phyloP scores from a whole-genome alignment of 139 green algal genomes.

The Trebouxia sp. region DNA sequence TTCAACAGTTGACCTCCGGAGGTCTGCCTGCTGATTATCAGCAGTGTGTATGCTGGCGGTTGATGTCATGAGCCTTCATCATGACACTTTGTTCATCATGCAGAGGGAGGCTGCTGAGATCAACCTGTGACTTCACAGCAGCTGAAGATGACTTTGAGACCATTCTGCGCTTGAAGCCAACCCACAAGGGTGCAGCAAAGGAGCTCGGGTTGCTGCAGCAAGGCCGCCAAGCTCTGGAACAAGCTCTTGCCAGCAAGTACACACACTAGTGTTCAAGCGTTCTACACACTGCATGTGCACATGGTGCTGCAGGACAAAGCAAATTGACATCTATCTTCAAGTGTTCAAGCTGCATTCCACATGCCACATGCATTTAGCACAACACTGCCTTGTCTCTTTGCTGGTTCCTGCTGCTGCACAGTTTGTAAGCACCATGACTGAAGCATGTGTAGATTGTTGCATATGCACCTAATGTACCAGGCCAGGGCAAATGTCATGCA shows the following conservation, averaged over 20 bases:
- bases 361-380: background rate
- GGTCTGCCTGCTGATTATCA: too few relatives aligned
- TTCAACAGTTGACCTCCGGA: too few relatives aligned
- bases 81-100: background rate
- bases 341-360: too few relatives aligned
- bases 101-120: slow-evolving; percentile 57
- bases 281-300: too few relatives aligned
- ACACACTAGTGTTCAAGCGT: too few relatives aligned
- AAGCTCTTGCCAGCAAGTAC: slow-evolving; percentile 1
- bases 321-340: too few relatives aligned
- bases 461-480: too few relatives aligned
- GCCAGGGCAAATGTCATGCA: too few relatives aligned
- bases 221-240: slow-evolving; percentile 25
- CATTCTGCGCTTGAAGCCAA: slow-evolving; percentile 51
- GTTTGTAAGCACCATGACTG: background rate
- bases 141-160: slow-evolving; percentile 57
- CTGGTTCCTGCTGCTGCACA: background rate
- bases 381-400: too few relatives aligned
- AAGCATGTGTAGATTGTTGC: too few relatives aligned
- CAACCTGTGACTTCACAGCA: slow-evolving; percentile 49
- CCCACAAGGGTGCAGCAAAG: slow-evolving; percentile 48
- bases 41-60: too few relatives aligned
- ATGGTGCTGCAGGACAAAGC: background rate
- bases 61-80: background rate
- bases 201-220: slow-evolving; percentile 44